Percentiles rank a stretch among this genome's conserved stretches.
phyloP scores from a whole-genome alignment of 176 grass and related monocot genomes.

The Bothriochloa decipiens region DNA sequence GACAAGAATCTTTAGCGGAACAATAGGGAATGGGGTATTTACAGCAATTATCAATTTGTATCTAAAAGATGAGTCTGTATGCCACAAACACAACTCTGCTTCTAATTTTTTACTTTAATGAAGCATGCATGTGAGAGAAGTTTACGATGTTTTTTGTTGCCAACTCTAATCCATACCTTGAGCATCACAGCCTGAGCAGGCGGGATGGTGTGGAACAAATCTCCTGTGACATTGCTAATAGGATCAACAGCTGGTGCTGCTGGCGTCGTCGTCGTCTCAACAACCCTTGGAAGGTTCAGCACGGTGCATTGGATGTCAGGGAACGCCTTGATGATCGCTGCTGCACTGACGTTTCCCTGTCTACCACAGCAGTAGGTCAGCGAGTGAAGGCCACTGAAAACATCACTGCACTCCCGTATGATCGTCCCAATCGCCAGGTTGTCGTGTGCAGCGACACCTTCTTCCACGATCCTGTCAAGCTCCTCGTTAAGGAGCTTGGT shows the following conservation, averaged over 20 bases:
- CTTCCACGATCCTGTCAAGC: neutral
- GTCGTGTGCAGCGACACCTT: neutral
- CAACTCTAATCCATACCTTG: neutral
- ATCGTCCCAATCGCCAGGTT: neutral
- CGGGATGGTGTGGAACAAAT: neutral
- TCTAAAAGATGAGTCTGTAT: too few relatives aligned
- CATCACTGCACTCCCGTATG: neutral
- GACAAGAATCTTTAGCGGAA: too few relatives aligned
- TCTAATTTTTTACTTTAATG: too few relatives aligned
- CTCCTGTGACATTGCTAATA: neutral
- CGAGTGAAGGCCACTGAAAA: neutral
- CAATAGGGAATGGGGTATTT: too few relatives aligned
- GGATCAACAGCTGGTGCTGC: neutral
- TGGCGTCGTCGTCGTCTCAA: neutral
- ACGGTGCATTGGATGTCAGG: slow-evolving; percentile 45
- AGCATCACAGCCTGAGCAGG: slow-evolving; percentile 3
- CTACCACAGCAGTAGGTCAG: neutral
- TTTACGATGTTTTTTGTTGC: too few relatives aligned
- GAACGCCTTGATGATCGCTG: neutral
- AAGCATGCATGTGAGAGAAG: too few relatives aligned
- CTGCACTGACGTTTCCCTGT: neutral
- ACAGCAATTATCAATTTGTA: too few relatives aligned
- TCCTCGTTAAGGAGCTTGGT: neutral
- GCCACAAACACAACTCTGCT: too few relatives aligned
- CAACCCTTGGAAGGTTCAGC: slow-evolving; percentile 44